These are phyloP conservation scores for Bisporella sp. DNA, from an alignment of 2,329 filamentous ascomycete species.

Conservation along the genomic window DNA sequence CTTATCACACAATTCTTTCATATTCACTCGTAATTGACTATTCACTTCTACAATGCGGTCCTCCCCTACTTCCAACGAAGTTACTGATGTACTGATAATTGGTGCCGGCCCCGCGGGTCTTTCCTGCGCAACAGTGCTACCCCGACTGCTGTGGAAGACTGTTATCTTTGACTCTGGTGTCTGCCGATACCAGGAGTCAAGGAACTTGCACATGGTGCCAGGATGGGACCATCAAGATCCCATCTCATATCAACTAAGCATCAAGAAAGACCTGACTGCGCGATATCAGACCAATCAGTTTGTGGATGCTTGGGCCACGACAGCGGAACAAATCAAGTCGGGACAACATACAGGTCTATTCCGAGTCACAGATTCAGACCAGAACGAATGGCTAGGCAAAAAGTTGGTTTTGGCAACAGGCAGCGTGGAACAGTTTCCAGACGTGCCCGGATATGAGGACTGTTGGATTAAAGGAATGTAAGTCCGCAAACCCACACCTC, in stretches of 20 bases:
- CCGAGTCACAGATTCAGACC: slow-evolving; percentile 34
- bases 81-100: slow-evolving; percentile 29
- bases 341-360: slow-evolving; percentile 24
- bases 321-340: slow-evolving; percentile 10
- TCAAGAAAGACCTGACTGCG: slow-evolving; percentile 28
- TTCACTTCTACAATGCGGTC: too few species aligned
- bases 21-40: too few species aligned
- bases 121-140: slow-evolving; percentile 31
- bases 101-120: slow-evolving; percentile 40
- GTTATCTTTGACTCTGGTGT: slow-evolving; percentile 35
- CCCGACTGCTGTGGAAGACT: slow-evolving; percentile 31
- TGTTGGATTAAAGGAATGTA: slow-evolving; percentile 30
- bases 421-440: slow-evolving; percentile 41
- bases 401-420: slow-evolving; percentile 52
- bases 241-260: slow-evolving; percentile 25
- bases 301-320: slow-evolving; percentile 19
- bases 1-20: too few species aligned
- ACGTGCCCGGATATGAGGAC: slow-evolving; percentile 47
- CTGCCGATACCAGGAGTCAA: slow-evolving; percentile 35
- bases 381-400: slow-evolving; percentile 37
- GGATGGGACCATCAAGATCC: slow-evolving; percentile 32
- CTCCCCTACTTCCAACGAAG: too few species aligned
- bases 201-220: slow-evolving; percentile 38
- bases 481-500: not conserved
- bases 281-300: slow-evolving; percentile 31